A percentile compares a stretch with the other conserved stretches of the same genome.
phyloP scores from a whole-genome alignment of 169 alveolate genomes.

The Cryptosporidium sp. region DNA sequence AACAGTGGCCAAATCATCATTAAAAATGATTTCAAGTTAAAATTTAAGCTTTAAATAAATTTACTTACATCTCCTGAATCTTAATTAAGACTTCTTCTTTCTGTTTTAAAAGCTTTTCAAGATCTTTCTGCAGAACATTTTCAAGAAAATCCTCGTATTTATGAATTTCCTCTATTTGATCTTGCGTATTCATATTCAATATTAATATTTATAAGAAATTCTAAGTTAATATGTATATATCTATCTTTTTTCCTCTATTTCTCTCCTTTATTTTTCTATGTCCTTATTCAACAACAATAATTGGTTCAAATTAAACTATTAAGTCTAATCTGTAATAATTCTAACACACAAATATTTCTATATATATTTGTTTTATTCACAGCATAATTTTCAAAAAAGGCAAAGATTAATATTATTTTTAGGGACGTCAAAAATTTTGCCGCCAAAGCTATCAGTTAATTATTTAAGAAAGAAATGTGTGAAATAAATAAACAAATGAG shows the following conservation, averaged over 20 bases:
- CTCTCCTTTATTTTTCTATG: too few relatives aligned
- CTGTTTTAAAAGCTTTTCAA: conserved; percentile 24
- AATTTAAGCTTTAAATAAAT: too few relatives aligned
- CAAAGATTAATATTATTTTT: too few relatives aligned
- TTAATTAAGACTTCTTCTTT: conserved; percentile 19
- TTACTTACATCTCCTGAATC: conserved; percentile 68
- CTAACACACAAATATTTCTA: neutral
- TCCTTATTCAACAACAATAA: neutral
- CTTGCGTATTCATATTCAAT: neutral
- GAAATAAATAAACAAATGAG: too few relatives aligned
- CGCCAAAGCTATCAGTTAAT: neutral
- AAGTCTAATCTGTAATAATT: neutral
- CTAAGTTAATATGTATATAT: too few relatives aligned
- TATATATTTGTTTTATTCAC: too few relatives aligned
- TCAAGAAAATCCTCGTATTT: conserved; percentile 72
- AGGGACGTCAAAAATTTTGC: too few relatives aligned
- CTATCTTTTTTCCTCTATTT: neutral
- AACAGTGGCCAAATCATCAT: neutral
- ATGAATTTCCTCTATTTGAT: conserved; percentile 9
- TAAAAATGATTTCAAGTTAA: too few relatives aligned
- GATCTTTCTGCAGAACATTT: conserved; percentile 61
- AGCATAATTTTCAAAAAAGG: neutral
- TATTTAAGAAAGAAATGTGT: neutral
- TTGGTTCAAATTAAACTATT: neutral
- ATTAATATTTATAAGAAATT: too few relatives aligned